Percentiles rank a stretch among this genome's conserved stretches.
Evolutionary conservation across 192 early-diverging fungal species (phyloP).

Genomic region (Funneliformis geosporum): DNA sequence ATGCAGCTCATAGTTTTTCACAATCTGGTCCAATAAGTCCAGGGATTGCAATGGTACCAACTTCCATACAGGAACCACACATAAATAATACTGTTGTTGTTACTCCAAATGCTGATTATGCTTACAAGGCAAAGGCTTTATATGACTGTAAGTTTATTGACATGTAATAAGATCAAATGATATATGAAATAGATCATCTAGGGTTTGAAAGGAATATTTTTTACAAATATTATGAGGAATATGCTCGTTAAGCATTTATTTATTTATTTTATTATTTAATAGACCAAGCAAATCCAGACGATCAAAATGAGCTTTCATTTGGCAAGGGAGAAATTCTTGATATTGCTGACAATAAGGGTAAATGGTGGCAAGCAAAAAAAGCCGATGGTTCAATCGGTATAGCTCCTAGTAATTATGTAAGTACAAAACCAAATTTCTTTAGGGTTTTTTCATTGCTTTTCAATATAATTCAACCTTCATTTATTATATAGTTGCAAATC

Average conservation of each 20-base stretch:
- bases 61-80: conserved; percentile 4
- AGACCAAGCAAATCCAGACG: conserved; percentile 87
- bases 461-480: too few species aligned
- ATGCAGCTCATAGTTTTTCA: conserved; percentile 45
- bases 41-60: conserved; percentile 28
- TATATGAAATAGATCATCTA: conserved; percentile 15
- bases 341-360: conserved; percentile 87
- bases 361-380: conserved; percentile 96
- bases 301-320: conserved; percentile 91
- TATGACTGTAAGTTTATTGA: conserved; percentile 56
- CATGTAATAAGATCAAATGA: too few species aligned
- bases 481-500: too few species aligned
- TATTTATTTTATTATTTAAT: conserved; percentile 17
- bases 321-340: conserved; percentile 84
- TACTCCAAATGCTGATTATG: conserved; percentile 47
- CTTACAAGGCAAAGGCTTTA: conserved; percentile 68
- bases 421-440: too few species aligned
- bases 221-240: not conserved
- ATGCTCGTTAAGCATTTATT: not conserved
- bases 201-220: not conserved
- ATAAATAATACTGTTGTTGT: conserved; percentile 47
- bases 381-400: conserved; percentile 81
- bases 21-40: conserved; percentile 41
- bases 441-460: too few species aligned
- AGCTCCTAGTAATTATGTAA: conserved; percentile 82